Base-by-base conservation (phyloP, 2,329 filamentous ascomycete species). In the Eutypella sp. region DNA sequence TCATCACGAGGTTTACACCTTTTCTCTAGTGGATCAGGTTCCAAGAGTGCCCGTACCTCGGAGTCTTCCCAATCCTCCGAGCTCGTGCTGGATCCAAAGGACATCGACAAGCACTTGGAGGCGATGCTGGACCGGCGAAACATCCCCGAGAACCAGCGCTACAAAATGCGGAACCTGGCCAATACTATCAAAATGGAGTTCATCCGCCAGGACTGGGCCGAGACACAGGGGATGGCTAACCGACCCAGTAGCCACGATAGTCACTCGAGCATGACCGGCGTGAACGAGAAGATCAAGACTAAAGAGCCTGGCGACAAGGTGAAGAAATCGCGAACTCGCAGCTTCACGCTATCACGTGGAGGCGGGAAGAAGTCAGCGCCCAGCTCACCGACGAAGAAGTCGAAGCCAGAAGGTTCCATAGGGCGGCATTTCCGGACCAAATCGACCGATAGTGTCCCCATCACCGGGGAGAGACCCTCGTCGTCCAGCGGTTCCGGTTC, bases 161-260 rank as follows among this genome's bases (percentile, higher is more conserved):
- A 92, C 66, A 95, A 95, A 70, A 96, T 99, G 90, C 81, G 92
- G 39, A 91, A 84, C 46, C 73, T 99, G 49, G 89, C 88, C 51
- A 79, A 89, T 53, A 86, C 87, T 29, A 91, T 97, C 71, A 99
- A 99, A 69, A 88, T 90, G 62, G 91, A 97, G 61, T 95, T 99
- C 58, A 90, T 97, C 57, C 84, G 85, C 44, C 91, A 95, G 64
- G 88, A 96, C 63, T 89, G 87, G 74, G 81, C 80, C 6, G 85
- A 86, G 63, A 83, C 76, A 67, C 71, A 73, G 64, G 74, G 76
- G 44, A 69, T 72, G 55, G 68, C 68, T 62, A 59, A 68, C 38
- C 49, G 65, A 68, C 53, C 71, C 52, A 68, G 65, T 54, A 74
- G 70, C 57, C 64, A 72, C 59, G 69, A 67, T 60, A 73, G 70